Evolutionary conservation across 805 yeast species (phyloP).

Genomic region (Zygotorulaspora chibaensis): DNA sequence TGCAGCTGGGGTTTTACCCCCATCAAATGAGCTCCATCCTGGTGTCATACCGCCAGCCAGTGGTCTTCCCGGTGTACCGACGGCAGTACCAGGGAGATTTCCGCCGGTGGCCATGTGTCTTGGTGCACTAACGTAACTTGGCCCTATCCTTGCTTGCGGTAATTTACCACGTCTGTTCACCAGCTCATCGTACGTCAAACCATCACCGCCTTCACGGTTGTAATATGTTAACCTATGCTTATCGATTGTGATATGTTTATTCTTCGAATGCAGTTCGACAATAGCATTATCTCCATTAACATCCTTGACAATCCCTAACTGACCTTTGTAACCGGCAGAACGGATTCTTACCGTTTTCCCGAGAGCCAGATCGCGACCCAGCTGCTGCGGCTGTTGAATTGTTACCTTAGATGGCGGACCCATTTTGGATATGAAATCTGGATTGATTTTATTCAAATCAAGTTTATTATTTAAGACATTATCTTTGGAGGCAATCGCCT

Average conservation of each 20-base stretch:
- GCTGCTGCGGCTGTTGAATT: slow-evolving; percentile 44
- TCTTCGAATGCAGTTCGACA: slow-evolving; percentile 89
- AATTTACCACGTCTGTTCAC: slow-evolving; percentile 48
- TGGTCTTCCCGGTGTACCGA: slow-evolving; percentile 31
- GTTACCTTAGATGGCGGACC: slow-evolving; percentile 52
- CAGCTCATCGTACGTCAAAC: slow-evolving; percentile 75
- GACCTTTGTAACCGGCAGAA: slow-evolving; percentile 91
- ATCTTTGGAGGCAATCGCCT: slow-evolving; percentile 81
- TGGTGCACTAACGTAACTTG: slow-evolving; percentile 35
- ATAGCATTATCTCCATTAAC: slow-evolving; percentile 90
- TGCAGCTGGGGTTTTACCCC: slow-evolving; percentile 44
- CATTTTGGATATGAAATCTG: slow-evolving; percentile 44
- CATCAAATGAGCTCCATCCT: slow-evolving; percentile 52
- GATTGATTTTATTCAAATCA: slow-evolving; percentile 85
- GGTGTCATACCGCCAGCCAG: slow-evolving; percentile 48
- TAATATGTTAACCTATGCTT: slow-evolving; percentile 74
- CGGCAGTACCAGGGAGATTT: slow-evolving; percentile 32
- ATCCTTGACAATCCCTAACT: slow-evolving; percentile 88
- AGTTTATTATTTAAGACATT: slow-evolving; percentile 46
- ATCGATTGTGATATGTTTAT: slow-evolving; percentile 79
- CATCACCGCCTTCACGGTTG: slow-evolving; percentile 57
- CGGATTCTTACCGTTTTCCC: slow-evolving; percentile 83
- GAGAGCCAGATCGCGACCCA: slow-evolving; percentile 76
- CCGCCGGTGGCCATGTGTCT: slow-evolving; percentile 34
- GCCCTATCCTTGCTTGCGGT: slow-evolving; percentile 36